Base-by-base conservation (phyloP, 371 early-diverging fungal species). In the Apophysomyces trapeziformis region DNA sequence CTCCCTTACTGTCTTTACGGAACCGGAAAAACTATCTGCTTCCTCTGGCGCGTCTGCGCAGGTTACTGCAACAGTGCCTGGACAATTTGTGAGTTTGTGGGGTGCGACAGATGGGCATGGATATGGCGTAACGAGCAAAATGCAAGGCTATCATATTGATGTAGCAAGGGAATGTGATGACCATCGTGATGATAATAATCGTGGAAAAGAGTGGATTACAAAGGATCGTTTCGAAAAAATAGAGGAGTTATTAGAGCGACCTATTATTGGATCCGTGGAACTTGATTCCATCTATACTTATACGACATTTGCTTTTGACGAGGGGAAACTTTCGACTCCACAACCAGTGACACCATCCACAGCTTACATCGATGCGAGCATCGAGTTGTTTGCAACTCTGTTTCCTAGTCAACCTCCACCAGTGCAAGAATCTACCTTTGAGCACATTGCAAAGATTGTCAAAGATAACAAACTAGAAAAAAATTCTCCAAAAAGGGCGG, bases 381-480 rank as follows among this genome's bases (percentile, higher is more conserved):
- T 82, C 11, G 91, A 90, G 56, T 68, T 96, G 11, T 93, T 95
- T 75, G 90, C 92, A 0, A 77, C 87, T 0, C 61, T 96, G 13
- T 89, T 93, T 56, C 85, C 86, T 0, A 70, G 74, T 13, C 83
- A 90, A 38, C 77, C 86, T 1, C 85, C 90, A 21, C 74, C 84
- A 4, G 81, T 87, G 9, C 97, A 97, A 75, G 91, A 93, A 45
- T 76, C 91, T 0, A 69, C 87, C 18, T 82, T 96, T 61, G 96
- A 96, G 39, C 82, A 87, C 4, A 80, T 96, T 61, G 81, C 89
- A 0, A 89, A 87, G 61, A 74, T 85, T 16, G 79, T 90, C 41
- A 93, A 91, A 68, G 77, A 76, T 61, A 72, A 83, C 7, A 77
- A 85, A 39, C 58, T 85, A 59, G 88, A 95, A 70, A 87, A 90